Base-by-base conservation (phyloP, 441 rosid species). In the Erodium texanum region DNA sequence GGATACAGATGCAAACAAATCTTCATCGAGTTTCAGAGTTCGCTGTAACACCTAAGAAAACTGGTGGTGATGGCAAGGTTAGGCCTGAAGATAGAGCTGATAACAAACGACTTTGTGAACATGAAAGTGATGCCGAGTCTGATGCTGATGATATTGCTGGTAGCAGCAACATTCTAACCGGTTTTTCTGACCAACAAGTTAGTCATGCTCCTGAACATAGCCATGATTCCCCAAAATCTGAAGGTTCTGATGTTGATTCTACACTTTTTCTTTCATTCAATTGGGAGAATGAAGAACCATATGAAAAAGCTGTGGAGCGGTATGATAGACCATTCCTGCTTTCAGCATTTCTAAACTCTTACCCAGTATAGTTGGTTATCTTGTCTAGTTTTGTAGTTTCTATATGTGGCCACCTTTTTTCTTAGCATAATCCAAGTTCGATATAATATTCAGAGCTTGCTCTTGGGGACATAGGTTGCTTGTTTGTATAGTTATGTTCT, bases 1-100 rank as follows among this genome's bases (percentile, higher is more conserved):
- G 99, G 99, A 90, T 95, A 81, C 99, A 95, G 80, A 89, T 92
- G 93, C 96, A 95, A 74, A 92, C 92, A 27, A 92, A 92, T 74
- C 98, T 93, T 68, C 99, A 92, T 81, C 87, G 93, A 82, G 99
- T 90, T 74, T 90, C 94, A 36, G 97, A 92, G 78, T 79, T 84
- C 82, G 96, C 94, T 71, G 92, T 90, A 73, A 88, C 90, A 71
- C 82, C 96, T 68, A 78, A 83, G 72, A 83, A 84, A 78, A 80
- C 71, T 64, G 77, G 77, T 71, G 82, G 78, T 68, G 82, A 81
- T 72, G 76, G 73, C 62, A 84, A 71, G 69, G 84, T 74, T 74
- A 85, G 83, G 72, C 78, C 80, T 79, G 89, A 84, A 74, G 71
- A 79, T 74, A 85, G 93, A 79, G 66, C 80, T 71, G 83, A 85